phyloP scores from a whole-genome alignment of 139 green algal species.

The Auxenochlorella pyrenoidosa region DNA sequence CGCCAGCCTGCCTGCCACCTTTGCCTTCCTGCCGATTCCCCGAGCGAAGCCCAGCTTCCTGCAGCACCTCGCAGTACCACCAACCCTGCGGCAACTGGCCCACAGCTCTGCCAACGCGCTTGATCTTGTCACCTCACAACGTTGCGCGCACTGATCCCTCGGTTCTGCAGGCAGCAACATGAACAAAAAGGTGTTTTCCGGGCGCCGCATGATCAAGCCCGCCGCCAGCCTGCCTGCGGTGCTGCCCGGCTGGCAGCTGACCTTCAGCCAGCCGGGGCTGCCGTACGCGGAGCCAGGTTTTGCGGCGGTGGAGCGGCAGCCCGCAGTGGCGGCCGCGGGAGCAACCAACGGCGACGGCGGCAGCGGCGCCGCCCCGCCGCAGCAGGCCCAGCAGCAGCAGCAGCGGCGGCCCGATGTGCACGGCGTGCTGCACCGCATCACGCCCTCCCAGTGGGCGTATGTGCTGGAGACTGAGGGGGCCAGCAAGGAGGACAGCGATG shows the following conservation, averaged over 20 bases:
- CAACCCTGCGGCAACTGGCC: too few species aligned
- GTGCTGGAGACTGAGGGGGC: constrained; percentile 37
- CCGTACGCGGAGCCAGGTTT: constrained; percentile 40
- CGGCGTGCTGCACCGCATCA: constrained; percentile 38
- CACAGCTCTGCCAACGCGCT: too few species aligned
- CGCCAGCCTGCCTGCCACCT: too few species aligned
- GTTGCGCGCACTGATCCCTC: too few species aligned
- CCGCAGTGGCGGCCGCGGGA: neutral
- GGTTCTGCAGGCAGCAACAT: neutral
- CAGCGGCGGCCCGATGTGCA: constrained; percentile 15
- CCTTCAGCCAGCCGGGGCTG: constrained; percentile 26
- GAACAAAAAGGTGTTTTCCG: constrained; percentile 23
- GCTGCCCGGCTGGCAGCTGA: constrained; percentile 29
- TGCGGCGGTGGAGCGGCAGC: constrained; percentile 28
- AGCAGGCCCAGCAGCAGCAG: neutral
- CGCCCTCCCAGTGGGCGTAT: constrained; percentile 19
- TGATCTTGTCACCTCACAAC: too few species aligned
- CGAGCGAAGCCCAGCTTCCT: too few species aligned
- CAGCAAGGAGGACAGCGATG: neutral
- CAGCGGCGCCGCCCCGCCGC: neutral
- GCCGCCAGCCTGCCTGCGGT: constrained; percentile 25
- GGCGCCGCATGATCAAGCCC: constrained; percentile 33
- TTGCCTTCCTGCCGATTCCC: too few species aligned
- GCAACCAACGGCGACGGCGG: neutral
- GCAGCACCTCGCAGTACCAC: too few species aligned